Percentiles rank a stretch among this genome's conserved stretches.
Evolutionary conservation across 192 early-diverging fungal species (phyloP).

Genomic region (Rhizoclosmatium globosum): DNA sequence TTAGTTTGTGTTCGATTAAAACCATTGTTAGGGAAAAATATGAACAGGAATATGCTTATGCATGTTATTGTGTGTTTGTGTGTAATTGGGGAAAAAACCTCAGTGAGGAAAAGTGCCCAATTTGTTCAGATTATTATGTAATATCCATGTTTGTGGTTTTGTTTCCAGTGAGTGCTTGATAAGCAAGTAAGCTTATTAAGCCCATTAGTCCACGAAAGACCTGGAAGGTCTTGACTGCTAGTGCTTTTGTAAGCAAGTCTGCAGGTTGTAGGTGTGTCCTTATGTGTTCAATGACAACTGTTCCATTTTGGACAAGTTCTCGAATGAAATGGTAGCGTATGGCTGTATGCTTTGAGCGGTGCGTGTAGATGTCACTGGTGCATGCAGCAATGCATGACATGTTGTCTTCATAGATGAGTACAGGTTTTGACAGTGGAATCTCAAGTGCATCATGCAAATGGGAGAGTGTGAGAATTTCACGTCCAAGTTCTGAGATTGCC

Average conservation of each 20-base stretch:
- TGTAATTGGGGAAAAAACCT: too few relatives aligned
- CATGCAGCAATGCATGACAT: constrained; percentile 5
- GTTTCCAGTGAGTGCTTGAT: background rate
- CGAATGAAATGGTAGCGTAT: constrained; percentile 20
- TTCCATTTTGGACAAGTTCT: constrained; percentile 7
- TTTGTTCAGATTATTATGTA: too few relatives aligned
- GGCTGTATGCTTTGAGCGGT: constrained; percentile 24
- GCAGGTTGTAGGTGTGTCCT: background rate
- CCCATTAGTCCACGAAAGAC: background rate
- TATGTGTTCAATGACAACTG: background rate
- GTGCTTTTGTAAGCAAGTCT: background rate
- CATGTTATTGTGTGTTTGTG: too few relatives aligned
- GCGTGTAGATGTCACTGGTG: constrained; percentile 13
- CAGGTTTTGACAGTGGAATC: background rate
- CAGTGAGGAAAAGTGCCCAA: too few relatives aligned
- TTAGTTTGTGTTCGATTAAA: too few relatives aligned
- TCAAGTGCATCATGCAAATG: background rate
- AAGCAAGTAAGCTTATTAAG: background rate
- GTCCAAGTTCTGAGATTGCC: too few relatives aligned
- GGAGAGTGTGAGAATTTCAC: background rate
- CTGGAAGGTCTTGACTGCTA: background rate
- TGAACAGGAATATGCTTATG: too few relatives aligned
- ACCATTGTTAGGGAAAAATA: too few relatives aligned
- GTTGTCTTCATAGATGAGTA: constrained; percentile 19
- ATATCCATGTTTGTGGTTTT: background rate